Base-by-base conservation (phyloP, 192 early-diverging fungal species). In the Geranomyces michiganensis region DNA sequence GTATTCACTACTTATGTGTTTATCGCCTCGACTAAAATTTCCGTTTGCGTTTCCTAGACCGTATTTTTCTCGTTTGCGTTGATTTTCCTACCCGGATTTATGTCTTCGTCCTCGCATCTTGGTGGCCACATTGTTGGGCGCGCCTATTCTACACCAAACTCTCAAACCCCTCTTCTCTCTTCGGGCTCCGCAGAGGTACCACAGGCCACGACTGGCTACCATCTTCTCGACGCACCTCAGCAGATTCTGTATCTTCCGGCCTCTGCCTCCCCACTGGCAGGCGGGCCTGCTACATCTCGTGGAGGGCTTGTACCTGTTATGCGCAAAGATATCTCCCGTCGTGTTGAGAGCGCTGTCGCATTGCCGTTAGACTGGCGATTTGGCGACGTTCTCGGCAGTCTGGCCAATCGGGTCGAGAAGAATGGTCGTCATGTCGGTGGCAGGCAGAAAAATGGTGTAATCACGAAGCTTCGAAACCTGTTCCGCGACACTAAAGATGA, bases 61-160 rank as follows among this genome's bases (percentile, higher is more conserved):
- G 81, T 93, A 51, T 72, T 95, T 30, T 92, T 95, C 68, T 95
- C 93, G 45, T 92, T 95, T 75, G 90, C 91, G 36, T 55, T 93
- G 69, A 88, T 95, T 46, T 87, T 90, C 51, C 73, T 95, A 62
- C 92, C 92, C 7, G 65, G 74, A 0, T 72, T 83, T 10, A 62
- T 85, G 33, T 80, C 78, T 24, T 62, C 71, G 5, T 45, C 65
- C 24, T 56, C 78, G 22, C 78, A 75, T 45, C 17, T 68, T 21
- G 67, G 69, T 14, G 68, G 61, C 1, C 74, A 76, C 41, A 65
- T 76, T 44, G 58, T 58, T 24, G 66, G 73, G 15, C 68, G 61
- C 61, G 73, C 63, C 21, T 74, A 33, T 29, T 74, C 73, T 8
- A 19, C 30, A 10, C 36, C 36, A 41, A 41, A 41, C 36, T 41